Evolutionary conservation across 495 filamentous ascomycete genomes (phyloP), one percentile per base, ranked within the genome.

Genomic region (Aspergillus affinis): DNA sequence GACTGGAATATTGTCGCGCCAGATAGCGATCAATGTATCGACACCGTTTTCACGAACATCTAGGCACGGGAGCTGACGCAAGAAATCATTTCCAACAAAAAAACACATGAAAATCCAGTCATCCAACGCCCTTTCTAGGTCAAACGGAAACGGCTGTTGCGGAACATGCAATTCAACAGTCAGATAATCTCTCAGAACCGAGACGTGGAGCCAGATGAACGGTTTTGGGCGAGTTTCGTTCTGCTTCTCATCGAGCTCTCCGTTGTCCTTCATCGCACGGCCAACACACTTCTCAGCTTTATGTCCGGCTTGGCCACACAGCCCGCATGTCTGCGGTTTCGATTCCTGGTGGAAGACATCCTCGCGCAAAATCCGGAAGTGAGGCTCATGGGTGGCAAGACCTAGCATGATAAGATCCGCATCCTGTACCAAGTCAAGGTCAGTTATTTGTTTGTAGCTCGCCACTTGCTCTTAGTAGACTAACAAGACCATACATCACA

Each of bases 41-140:
- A 98, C 98, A 27, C 93, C 95, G 71, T 96, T 89, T 67, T 98
- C 94, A 63, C 93, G 85, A 71, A 98, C 97, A 72, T 98, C 94
- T 59, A 98, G 81, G 70, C 92, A 95, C 19, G 94, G 94, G 58
- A 98, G 76, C 79, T 98, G 94, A 48, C 95, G 94, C 65, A 98
- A 78, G 77, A 98, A 98, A 79, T 98, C 95, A 72, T 98, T 98
- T 64, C 94, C 94, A 59, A 98, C 94, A 70, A 98, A 98, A 76
- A 96, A 98, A 79, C 94, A 98, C 93, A 98, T 96, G 75, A 98
- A 98, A 17, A 98, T 91, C 94, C 95, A 98, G 73, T 98, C 94
- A 78, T 98, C 94, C 56, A 98, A 80, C 18, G 95, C 94, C 64
- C 94, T 84, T 70, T 98, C 94, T 27, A 97, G 79, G 72, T 98